These are phyloP conservation scores for Arachis hypogaea DNA, from an alignment of 306 rosid genomes.

Conservation along the genomic window DNA sequence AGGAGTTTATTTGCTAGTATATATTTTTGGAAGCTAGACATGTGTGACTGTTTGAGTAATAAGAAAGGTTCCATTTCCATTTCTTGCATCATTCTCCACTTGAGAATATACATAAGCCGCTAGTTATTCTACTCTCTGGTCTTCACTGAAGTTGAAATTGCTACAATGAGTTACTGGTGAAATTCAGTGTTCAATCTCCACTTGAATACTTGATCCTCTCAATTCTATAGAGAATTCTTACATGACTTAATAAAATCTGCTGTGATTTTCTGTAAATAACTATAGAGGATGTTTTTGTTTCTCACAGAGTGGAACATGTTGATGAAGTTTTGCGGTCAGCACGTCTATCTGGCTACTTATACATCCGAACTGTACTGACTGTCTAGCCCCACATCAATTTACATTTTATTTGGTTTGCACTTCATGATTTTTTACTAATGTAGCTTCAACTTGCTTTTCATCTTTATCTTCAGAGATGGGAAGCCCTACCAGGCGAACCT, in stretches of 20 bases:
- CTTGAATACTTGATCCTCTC: constrained; percentile 1
- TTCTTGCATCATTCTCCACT: too few species aligned
- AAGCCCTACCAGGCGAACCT: constrained; percentile 92
- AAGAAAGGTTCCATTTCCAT: constrained; percentile 17
- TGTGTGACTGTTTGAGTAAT: not conserved
- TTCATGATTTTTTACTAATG: constrained; percentile 9
- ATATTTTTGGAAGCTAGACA: constrained; percentile 22
- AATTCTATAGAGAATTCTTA: constrained; percentile 12
- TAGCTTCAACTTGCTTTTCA: constrained; percentile 29
- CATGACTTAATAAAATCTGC: not conserved
- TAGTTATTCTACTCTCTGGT: too few species aligned
- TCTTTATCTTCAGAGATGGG: constrained; percentile 71
- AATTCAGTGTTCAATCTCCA: constrained; percentile 24
- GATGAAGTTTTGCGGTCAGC: constrained; percentile 95
- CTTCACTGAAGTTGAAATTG: too few species aligned
- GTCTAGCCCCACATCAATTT: constrained; percentile 20
- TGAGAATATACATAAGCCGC: too few species aligned
- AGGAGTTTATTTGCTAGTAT: not conserved
- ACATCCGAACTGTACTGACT: constrained; percentile 79
- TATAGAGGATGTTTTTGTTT: constrained; percentile 26
- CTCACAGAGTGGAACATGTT: constrained; percentile 82
- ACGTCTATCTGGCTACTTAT: constrained; percentile 82
- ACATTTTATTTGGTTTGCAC: constrained; percentile 14
- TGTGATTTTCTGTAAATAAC: constrained; percentile 2
- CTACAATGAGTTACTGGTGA: not conserved